Evolutionary conservation across 2,329 filamentous ascomycete species (phyloP).

Genomic region (Camptophora hylomeconis): DNA sequence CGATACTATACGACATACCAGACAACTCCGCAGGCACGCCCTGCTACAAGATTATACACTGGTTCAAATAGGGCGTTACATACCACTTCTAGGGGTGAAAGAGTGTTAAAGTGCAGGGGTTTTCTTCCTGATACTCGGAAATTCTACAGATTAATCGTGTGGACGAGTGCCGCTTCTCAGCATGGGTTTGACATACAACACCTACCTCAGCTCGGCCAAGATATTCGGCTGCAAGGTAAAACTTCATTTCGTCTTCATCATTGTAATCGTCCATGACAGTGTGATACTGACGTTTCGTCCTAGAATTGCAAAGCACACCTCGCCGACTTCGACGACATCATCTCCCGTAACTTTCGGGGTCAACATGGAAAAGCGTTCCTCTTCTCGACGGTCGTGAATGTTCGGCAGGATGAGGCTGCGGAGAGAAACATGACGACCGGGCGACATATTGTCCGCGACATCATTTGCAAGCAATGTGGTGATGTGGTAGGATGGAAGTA

Average conservation of each 20-base stretch:
- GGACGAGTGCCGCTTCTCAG: too few species aligned
- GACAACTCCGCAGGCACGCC: too few species aligned
- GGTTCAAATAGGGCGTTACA: too few species aligned
- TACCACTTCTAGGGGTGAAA: too few species aligned
- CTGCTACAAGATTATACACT: too few species aligned
- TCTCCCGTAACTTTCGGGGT: constrained; percentile 95
- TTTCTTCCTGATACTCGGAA: too few species aligned
- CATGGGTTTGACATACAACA: constrained; percentile 87
- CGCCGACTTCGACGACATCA: constrained; percentile 89
- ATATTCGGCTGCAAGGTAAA: constrained; percentile 72
- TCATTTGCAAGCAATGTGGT: constrained; percentile 79
- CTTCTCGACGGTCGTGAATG: constrained; percentile 88
- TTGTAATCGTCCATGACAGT: neutral
- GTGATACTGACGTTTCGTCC: constrained; percentile 2
- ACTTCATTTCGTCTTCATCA: neutral
- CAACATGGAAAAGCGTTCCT: constrained; percentile 97
- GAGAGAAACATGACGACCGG: constrained; percentile 98
- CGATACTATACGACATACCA: too few species aligned
- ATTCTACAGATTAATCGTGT: too few species aligned
- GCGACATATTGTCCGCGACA: constrained; percentile 85
- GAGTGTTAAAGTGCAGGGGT: too few species aligned
- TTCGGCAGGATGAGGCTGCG: constrained; percentile 64
- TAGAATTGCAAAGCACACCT: constrained; percentile 83
- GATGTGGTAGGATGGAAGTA: constrained; percentile 97
- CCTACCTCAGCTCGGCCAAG: constrained; percentile 72